These are phyloP conservation scores for Globisporangium spiculum DNA, from an alignment of 352 stramenopile genomes.

Conservation along the genomic window DNA sequence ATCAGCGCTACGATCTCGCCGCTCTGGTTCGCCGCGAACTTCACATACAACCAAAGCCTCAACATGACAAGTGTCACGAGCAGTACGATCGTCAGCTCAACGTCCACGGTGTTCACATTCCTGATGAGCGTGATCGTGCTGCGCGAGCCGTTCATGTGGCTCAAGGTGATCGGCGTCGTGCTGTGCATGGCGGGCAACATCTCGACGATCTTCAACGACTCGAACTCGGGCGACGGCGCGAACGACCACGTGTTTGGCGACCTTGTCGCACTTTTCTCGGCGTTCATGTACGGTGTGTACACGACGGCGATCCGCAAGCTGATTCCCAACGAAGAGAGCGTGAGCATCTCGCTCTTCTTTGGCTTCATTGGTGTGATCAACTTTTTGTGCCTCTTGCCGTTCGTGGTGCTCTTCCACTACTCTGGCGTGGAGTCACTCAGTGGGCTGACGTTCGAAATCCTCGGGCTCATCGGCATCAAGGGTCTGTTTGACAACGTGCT, in stretches of 20 bases:
- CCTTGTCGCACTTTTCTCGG: conserved; percentile 64
- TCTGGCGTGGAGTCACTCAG: conserved; percentile 67
- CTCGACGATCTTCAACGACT: conserved; percentile 85
- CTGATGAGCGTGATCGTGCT: conserved; percentile 80
- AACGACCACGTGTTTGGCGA: conserved; percentile 54
- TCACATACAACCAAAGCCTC: conserved; percentile 93
- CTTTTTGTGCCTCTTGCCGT: conserved; percentile 64
- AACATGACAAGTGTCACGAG: conserved; percentile 92
- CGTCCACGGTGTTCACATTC: conserved; percentile 94
- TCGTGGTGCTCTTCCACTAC: conserved; percentile 68
- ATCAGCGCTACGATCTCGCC: conserved; percentile 73
- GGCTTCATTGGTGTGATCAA: conserved; percentile 94
- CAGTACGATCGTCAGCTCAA: conserved; percentile 94
- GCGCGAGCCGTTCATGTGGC: conserved; percentile 78
- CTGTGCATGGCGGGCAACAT: conserved; percentile 89
- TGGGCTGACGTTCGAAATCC: conserved; percentile 67
- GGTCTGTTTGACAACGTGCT: conserved; percentile 95
- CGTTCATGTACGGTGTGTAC: conserved; percentile 94
- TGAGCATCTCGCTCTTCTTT: conserved; percentile 94
- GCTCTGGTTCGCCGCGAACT: conserved; percentile 96
- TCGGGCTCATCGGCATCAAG: conserved; percentile 86
- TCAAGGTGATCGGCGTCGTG: conserved; percentile 85
- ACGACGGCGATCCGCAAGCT: conserved; percentile 82
- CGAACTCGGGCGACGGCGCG: conserved; percentile 26
- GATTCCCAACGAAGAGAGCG: conserved; percentile 78